Evolutionary conservation across 106 monocot genomes (phyloP).

Genomic region (Xerophyta viscosa): DNA sequence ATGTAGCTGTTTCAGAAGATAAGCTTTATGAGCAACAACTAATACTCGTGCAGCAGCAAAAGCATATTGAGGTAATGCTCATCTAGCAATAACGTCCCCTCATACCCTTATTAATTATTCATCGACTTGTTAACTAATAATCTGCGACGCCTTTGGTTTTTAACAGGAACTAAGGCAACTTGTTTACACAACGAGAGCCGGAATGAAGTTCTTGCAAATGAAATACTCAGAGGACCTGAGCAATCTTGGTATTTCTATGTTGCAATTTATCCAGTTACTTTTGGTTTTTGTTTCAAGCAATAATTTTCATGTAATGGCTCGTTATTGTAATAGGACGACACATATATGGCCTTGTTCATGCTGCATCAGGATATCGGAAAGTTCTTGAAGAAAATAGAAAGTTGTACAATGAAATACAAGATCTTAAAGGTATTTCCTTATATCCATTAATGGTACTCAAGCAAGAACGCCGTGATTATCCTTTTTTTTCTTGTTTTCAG

Average conservation of each 20-base stretch:
- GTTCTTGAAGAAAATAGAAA: constrained; percentile 88
- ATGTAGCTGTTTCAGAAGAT: constrained; percentile 20
- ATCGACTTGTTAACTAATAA: too few species aligned
- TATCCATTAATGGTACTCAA: neutral
- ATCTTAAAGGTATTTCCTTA: constrained; percentile 62
- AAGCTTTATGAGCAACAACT: constrained; percentile 20
- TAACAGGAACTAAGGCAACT: constrained; percentile 68
- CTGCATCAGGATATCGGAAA: constrained; percentile 76
- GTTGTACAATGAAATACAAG: constrained; percentile 92
- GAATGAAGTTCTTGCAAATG: constrained; percentile 50
- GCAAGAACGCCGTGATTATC: neutral
- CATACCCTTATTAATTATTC: too few species aligned
- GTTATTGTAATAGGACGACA: constrained; percentile 40
- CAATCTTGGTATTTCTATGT: constrained; percentile 36
- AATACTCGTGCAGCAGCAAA: constrained; percentile 56
- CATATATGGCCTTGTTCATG: constrained; percentile 38
- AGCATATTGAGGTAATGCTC: constrained; percentile 74
- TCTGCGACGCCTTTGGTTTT: too few species aligned
- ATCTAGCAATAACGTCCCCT: too few species aligned
- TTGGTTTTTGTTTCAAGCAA: too few species aligned
- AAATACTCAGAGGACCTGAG: constrained; percentile 50
- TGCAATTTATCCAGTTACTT: too few species aligned
- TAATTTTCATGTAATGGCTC: too few species aligned
- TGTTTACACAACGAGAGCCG: constrained; percentile 38
- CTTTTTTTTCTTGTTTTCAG: constrained; percentile 16